These are phyloP conservation scores for Helenozyma baotianmanensis DNA, from an alignment of 805 yeast species.

Conservation along the genomic window DNA sequence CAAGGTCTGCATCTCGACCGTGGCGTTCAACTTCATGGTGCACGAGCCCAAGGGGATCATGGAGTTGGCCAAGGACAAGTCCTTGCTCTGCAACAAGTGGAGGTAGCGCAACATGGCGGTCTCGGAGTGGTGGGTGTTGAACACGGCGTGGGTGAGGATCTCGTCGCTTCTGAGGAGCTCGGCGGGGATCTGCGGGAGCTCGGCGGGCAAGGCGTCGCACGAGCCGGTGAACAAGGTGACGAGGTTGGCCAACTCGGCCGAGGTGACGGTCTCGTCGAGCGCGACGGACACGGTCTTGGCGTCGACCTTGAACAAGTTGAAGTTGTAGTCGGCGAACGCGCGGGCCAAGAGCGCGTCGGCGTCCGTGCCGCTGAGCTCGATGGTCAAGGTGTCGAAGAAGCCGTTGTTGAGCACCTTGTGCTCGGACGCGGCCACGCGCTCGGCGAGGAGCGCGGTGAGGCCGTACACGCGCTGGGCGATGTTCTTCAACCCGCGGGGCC, in stretches of 20 bases:
- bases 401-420: conserved; percentile 53
- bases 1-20: conserved; percentile 90
- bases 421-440: conserved; percentile 35
- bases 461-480: conserved; percentile 79
- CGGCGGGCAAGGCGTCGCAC: conserved; percentile 15
- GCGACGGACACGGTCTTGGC: conserved; percentile 65
- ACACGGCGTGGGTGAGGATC: conserved; percentile 68
- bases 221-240: conserved; percentile 54
- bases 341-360: conserved; percentile 52
- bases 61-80: conserved; percentile 87
- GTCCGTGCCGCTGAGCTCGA: conserved; percentile 46
- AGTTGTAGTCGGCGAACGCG: conserved; percentile 60
- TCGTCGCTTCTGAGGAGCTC: conserved; percentile 52
- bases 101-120: conserved; percentile 91
- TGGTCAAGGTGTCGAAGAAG: conserved; percentile 86
- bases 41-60: conserved; percentile 98
- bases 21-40: conserved; percentile 95
- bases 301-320: conserved; percentile 72
- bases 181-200: conserved; percentile 48
- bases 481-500: conserved; percentile 75
- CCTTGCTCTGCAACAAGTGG: conserved; percentile 77
- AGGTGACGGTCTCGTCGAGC: conserved; percentile 82
- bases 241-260: conserved; percentile 55
- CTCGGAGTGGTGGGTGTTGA: conserved; percentile 86
- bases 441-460: conserved; percentile 67